A percentile compares a stretch with the other conserved stretches of the same genome.
Evolutionary conservation across 2,329 filamentous ascomycete genomes (phyloP).

Genomic region (Fusarium compactum): DNA sequence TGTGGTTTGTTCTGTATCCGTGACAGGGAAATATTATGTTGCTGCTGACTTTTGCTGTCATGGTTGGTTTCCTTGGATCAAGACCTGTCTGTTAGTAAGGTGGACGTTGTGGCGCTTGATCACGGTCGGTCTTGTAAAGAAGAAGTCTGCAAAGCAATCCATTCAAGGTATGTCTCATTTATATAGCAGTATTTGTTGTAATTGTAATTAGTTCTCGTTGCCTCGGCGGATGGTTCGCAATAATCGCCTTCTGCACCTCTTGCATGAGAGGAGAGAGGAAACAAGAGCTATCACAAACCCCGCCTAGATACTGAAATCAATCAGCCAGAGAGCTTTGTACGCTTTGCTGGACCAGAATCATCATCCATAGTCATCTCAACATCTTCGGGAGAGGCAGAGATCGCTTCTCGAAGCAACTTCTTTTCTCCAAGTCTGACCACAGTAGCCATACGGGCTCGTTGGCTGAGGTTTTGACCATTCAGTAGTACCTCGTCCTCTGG

Average conservation of each 20-base stretch:
- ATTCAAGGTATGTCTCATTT: constrained; percentile 26
- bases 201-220: constrained; percentile 34
- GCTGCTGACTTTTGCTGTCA: neutral
- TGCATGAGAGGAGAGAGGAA: constrained; percentile 34
- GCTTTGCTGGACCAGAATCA: constrained; percentile 48
- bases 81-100: neutral
- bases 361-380: constrained; percentile 47
- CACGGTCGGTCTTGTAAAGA: constrained; percentile 1
- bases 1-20: neutral
- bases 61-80: neutral
- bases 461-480: constrained; percentile 42
- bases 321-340: constrained; percentile 44
- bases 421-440: constrained; percentile 80
- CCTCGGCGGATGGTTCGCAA: constrained; percentile 38
- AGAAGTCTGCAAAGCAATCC: neutral
- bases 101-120: neutral
- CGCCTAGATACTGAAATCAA: neutral
- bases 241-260: constrained; percentile 32
- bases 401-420: constrained; percentile 69
- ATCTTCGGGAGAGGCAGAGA: constrained; percentile 49
- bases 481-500: constrained; percentile 57
- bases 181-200: constrained; percentile 26
- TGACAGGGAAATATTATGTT: neutral
- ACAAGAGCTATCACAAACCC: constrained; percentile 24
- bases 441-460: constrained; percentile 69